These are phyloP conservation scores for Fragosphaeria purpurea DNA, from an alignment of 2,329 filamentous ascomycete species.

Conservation along the genomic window DNA sequence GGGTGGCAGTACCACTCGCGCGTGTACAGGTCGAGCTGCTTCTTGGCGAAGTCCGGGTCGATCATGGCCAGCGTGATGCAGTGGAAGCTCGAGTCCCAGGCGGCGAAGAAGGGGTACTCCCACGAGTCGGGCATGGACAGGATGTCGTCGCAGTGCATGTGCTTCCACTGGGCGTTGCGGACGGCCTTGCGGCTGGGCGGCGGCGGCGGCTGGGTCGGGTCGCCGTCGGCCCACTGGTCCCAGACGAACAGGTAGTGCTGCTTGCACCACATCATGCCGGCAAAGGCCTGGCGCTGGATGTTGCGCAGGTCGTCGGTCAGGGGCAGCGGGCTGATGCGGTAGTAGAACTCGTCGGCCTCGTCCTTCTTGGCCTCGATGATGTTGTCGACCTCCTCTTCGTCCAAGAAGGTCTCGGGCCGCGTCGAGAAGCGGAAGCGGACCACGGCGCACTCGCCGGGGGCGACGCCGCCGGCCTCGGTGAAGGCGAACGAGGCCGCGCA, in stretches of 20 bases:
- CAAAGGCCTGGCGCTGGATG: slow-evolving; percentile 87
- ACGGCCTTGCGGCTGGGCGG: slow-evolving; percentile 69
- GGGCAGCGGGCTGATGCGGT: slow-evolving; percentile 80
- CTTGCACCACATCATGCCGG: slow-evolving; percentile 98
- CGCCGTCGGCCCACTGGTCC: slow-evolving; percentile 96
- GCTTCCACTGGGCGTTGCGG: slow-evolving; percentile 84
- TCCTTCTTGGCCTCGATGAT: slow-evolving; percentile 74
- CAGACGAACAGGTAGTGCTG: slow-evolving; percentile 95
- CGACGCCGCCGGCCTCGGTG: slow-evolving; percentile 78
- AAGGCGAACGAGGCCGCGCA: slow-evolving; percentile 87
- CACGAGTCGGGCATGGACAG: slow-evolving; percentile 97
- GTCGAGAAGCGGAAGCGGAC: slow-evolving; percentile 83
- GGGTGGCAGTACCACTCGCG: slow-evolving; percentile 99
- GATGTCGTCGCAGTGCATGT: slow-evolving; percentile 90
- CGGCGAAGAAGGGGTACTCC: slow-evolving; percentile 97
- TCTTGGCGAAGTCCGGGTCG: slow-evolving; percentile 95
- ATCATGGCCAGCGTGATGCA: slow-evolving; percentile 96
- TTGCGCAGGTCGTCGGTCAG: slow-evolving; percentile 91
- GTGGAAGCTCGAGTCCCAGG: slow-evolving; percentile 96
- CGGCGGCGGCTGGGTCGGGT: slow-evolving; percentile 78
- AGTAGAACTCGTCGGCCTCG: slow-evolving; percentile 97
- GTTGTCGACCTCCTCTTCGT: slow-evolving; percentile 88
- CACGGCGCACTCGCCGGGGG: slow-evolving; percentile 85
- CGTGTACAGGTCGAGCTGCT: slow-evolving; percentile 91
- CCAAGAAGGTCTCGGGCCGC: slow-evolving; percentile 66